Base-by-base conservation (phyloP, 208 protist genomes). In the Angomonas deanei region DNA sequence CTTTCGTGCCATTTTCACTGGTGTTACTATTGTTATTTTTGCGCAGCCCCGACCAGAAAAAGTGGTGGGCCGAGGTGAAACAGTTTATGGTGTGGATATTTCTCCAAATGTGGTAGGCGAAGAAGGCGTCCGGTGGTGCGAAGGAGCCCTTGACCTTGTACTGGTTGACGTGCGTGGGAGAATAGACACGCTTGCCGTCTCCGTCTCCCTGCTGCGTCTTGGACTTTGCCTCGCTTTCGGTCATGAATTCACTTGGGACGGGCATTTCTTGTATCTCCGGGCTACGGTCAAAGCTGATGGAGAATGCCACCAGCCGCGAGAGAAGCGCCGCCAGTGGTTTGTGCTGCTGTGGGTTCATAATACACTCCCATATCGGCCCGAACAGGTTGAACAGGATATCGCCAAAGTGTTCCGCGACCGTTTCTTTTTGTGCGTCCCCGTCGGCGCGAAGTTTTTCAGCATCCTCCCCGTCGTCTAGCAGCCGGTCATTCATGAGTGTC, bases 31-130 rank as follows among this genome's bases (percentile, higher is more conserved):
- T 47, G 17, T 24, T 52, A 13, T 50, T 52, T 11, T 61, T 21
- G 30, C 46, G n/a, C 48, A 8, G 24, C 1, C 49, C 49, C 31
- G 10, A 13, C 32, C 28, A 57, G 24, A 67, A 61, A 31, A 57
- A 55, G 42, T 58, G 66, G 23, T 82, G 75, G 2, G 66, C 50
- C 0, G 59, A 27, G 46, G 88, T 48, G 39, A 98, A 86, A 17
- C 81, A 72, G 81, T 99, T 99, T n/a, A 99, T 72, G 11, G 89
- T 55, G 55, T 92, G 64, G 28, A 99, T 69, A 76, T 99, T 99
- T 34, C 97, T 91, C 79, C 97, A 99, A 21, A 99, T 74, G 71
- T 99, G 98, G 74, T 95, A 98, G 21, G 89, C 80, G 59, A 98
- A 99, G 72, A 99, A 98, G n/a, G 82, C 80, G 68, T 99, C 99